Evolutionary conservation across 306 rosid species (phyloP).

Genomic region (Ziziphus jujuba): DNA sequence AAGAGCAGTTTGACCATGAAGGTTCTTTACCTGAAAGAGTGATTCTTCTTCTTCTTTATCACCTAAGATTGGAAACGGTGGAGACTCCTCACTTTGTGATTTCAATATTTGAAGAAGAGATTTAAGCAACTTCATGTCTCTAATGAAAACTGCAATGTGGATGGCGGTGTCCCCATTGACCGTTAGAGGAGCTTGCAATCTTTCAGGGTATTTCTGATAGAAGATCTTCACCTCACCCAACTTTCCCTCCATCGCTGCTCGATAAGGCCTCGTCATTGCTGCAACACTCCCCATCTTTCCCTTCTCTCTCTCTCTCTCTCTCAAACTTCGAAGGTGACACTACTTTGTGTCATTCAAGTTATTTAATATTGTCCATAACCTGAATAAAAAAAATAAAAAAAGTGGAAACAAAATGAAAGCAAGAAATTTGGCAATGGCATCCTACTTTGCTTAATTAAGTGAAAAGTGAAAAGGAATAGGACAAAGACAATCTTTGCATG

Average conservation of each 20-base stretch:
- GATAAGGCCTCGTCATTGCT: background rate
- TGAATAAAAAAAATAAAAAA: no score
- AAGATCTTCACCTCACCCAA: background rate
- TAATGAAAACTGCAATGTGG: slow-evolving; percentile 13
- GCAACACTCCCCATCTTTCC: background rate
- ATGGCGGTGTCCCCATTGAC: slow-evolving; percentile 9
- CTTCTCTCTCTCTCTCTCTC: background rate
- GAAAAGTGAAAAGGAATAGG: no score
- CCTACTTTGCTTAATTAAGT: no score
- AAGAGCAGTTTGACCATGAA: slow-evolving; percentile 1
- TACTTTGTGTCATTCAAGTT: background rate
- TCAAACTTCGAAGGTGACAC: background rate
- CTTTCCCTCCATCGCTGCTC: background rate
- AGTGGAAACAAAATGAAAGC: no score
- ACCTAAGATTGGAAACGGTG: no score
- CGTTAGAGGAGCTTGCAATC: background rate
- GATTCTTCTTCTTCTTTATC: no score
- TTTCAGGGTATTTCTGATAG: background rate
- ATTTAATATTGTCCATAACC: no score
- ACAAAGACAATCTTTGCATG: no score
- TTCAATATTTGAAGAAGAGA: background rate
- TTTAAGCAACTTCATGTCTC: background rate
- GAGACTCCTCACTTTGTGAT: no score
- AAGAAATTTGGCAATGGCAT: no score
- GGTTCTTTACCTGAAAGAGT: background rate